Evolutionary conservation across 2,329 filamentous ascomycete species (phyloP).

Genomic region (Fusarium annulatum): DNA sequence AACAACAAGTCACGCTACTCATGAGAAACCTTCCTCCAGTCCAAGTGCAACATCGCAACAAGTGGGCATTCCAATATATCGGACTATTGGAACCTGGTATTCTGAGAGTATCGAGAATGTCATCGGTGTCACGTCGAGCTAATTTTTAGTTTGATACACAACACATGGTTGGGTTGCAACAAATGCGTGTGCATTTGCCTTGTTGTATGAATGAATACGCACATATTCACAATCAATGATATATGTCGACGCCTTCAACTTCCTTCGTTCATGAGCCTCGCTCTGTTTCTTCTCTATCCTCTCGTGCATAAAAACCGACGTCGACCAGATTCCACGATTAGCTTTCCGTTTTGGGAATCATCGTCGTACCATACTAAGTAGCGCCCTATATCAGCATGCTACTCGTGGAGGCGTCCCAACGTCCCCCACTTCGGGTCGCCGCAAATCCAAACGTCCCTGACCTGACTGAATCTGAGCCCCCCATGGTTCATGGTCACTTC

Average conservation of each 20-base stretch:
- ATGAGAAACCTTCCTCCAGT: constrained; percentile 11
- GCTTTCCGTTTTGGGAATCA: constrained; percentile 42
- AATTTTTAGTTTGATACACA: constrained; percentile 2
- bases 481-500: constrained; percentile 19
- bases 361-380: constrained; percentile 30
- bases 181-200: neutral
- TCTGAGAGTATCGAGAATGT: neutral
- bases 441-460: constrained; percentile 39
- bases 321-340: constrained; percentile 38
- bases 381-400: constrained; percentile 1
- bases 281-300: constrained; percentile 6
- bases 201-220: neutral
- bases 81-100: neutral
- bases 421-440: constrained; percentile 41
- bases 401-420: constrained; percentile 9
- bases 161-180: neutral
- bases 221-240: constrained; percentile 5
- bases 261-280: neutral
- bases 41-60: constrained; percentile 1
- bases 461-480: constrained; percentile 32
- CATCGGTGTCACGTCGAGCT: neutral
- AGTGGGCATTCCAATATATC: neutral
- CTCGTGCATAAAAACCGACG: constrained; percentile 27
- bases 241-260: neutral
- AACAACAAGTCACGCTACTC: constrained; percentile 22